Evolutionary conservation across 345 rosid genomes (phyloP).

Genomic region (thale cress (Arabidopsis thaliana)): TAIR10.1 NC_003076.8:3034501-3035000

Average conservation of each 20-base stretch:
- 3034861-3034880: not conserved
- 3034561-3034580: not conserved
- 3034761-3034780: constrained; percentile 18
- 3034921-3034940: constrained; percentile 17
- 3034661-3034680: constrained; percentile 16
- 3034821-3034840: constrained; percentile 20
- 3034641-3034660: constrained; percentile 35
- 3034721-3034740: constrained; percentile 15
- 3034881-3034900: constrained; percentile 45
- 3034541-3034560: not conserved
- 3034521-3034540: constrained; percentile 13
- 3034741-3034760: constrained; percentile 15
- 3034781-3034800: constrained; percentile 24
- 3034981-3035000: constrained; percentile 12
- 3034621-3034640: constrained; percentile 21
- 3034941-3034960: constrained; percentile 20
- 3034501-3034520: constrained; percentile 18
- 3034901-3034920: not conserved
- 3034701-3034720: constrained; percentile 35
- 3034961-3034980: constrained; percentile 11
- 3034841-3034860: constrained; percentile 18
- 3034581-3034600: constrained; percentile 8
- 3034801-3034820: constrained; percentile 34
- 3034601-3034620: constrained; percentile 20
- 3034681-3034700: constrained; percentile 15